Percentiles rank a stretch among this genome's conserved stretches.
Evolutionary conservation across 2,329 filamentous ascomycete genomes (phyloP).

Genomic region (Plenodomus lindquistii): DNA sequence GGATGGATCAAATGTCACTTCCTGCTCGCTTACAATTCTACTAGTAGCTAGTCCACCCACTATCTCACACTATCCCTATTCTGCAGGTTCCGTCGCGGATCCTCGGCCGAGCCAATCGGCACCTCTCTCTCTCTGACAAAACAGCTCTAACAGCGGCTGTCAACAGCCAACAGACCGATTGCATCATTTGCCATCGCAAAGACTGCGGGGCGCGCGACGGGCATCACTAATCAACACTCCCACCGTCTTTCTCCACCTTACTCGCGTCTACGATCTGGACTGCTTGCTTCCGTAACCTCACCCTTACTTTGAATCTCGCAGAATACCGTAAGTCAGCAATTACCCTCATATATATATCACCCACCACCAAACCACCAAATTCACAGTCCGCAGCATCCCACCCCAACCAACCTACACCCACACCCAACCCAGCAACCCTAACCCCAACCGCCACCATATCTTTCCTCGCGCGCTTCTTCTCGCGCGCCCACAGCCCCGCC

Average conservation of each 20-base stretch:
- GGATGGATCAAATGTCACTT: too few relatives aligned
- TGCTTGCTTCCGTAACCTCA: neutral
- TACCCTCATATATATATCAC: too few relatives aligned
- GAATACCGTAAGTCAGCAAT: neutral
- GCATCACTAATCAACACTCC: neutral
- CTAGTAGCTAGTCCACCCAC: too few relatives aligned
- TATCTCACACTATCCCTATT: neutral
- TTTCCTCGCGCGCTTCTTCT: constrained; percentile 75
- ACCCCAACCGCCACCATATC: constrained; percentile 53
- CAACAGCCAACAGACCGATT: neutral
- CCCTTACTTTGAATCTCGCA: too few relatives aligned
- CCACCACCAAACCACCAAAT: too few relatives aligned
- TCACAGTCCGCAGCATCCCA: too few relatives aligned
- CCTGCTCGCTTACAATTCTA: too few relatives aligned
- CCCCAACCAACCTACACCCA: neutral
- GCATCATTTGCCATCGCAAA: neutral
- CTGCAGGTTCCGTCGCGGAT: neutral
- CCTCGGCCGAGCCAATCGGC: neutral
- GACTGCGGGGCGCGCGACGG: too few relatives aligned
- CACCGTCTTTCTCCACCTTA: neutral
- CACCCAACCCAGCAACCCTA: too few relatives aligned
- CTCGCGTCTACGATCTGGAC: neutral
- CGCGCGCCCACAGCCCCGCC: constrained; percentile 60
- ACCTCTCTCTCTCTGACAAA: neutral
- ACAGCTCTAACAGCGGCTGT: neutral